Evolutionary conservation across 2,329 filamentous ascomycete species (phyloP).

Genomic region (Ceratocystis papillata): DNA sequence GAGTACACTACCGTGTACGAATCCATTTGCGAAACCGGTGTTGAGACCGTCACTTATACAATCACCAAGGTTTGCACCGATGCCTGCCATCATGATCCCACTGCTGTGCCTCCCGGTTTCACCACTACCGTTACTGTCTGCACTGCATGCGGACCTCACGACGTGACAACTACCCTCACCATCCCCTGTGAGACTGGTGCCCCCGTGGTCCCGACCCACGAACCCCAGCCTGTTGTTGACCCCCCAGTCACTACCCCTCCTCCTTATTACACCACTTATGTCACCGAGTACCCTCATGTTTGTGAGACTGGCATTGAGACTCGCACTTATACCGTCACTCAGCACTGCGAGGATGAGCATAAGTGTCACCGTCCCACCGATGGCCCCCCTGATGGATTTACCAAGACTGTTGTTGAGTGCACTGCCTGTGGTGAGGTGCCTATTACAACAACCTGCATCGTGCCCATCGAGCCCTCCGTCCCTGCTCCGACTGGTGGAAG

Average conservation of each 20-base stretch:
- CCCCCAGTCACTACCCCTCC: background rate
- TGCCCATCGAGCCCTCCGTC: background rate
- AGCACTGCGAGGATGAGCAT: slow-evolving; percentile 18
- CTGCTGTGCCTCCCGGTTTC: slow-evolving; percentile 22
- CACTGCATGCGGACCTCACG: slow-evolving; percentile 8
- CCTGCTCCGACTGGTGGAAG: background rate
- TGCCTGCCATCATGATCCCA: slow-evolving; percentile 12
- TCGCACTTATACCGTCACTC: slow-evolving; percentile 24
- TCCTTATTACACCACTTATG: slow-evolving; percentile 19
- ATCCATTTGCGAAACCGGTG: slow-evolving; percentile 19
- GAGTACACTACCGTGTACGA: slow-evolving; percentile 24
- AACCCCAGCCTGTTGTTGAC: background rate
- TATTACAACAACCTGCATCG: slow-evolving; percentile 14
- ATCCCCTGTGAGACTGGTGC: slow-evolving; percentile 17
- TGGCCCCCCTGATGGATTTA: slow-evolving; percentile 23
- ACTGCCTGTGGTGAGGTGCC: slow-evolving; percentile 15
- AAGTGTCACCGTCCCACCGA: slow-evolving; percentile 20
- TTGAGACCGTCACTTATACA: slow-evolving; percentile 23
- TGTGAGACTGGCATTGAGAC: slow-evolving; percentile 23
- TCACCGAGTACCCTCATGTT: slow-evolving; percentile 20
- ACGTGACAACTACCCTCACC: slow-evolving; percentile 15
- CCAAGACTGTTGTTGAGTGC: slow-evolving; percentile 21
- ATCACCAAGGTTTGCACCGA: slow-evolving; percentile 24
- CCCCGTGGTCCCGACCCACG: background rate
- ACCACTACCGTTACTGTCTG: slow-evolving; percentile 20